Evolutionary conservation across 2,329 filamentous ascomycete species (phyloP).

Genomic region (Aspergillus neotritici): DNA sequence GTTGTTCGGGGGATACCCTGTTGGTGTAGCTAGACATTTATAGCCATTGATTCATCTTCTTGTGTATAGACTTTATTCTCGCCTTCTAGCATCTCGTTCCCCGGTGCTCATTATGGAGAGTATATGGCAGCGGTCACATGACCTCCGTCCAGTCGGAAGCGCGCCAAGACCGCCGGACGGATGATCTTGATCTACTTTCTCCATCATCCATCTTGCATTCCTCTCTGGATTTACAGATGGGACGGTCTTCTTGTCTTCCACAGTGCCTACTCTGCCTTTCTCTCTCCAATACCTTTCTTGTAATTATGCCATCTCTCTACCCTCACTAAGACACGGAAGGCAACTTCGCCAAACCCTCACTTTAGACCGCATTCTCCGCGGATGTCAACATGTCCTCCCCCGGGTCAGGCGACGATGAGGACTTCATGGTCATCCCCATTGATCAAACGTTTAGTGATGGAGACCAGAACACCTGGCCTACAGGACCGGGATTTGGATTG

Average conservation of each 20-base stretch:
- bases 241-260: neutral
- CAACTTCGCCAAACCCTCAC: neutral
- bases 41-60: neutral
- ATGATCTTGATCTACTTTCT: no score
- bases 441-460: slow-evolving; percentile 37
- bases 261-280: neutral
- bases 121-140: slow-evolving; percentile 2
- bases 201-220: no score
- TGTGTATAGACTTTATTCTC: neutral
- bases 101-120: neutral
- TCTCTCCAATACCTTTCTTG: no score
- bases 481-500: slow-evolving; percentile 26
- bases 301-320: no score
- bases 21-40: neutral
- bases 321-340: no score
- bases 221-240: no score
- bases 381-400: slow-evolving; percentile 4
- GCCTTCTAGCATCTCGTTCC: neutral
- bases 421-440: slow-evolving; percentile 28
- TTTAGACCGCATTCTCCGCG: neutral
- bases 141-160: slow-evolving; percentile 1
- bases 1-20: neutral
- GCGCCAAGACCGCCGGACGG: neutral
- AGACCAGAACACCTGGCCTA: slow-evolving; percentile 32
- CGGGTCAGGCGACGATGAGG: slow-evolving; percentile 15